Base-by-base conservation (phyloP, 1,284 basidiomycete genomes). In the Volvariella volvacea region DNA sequence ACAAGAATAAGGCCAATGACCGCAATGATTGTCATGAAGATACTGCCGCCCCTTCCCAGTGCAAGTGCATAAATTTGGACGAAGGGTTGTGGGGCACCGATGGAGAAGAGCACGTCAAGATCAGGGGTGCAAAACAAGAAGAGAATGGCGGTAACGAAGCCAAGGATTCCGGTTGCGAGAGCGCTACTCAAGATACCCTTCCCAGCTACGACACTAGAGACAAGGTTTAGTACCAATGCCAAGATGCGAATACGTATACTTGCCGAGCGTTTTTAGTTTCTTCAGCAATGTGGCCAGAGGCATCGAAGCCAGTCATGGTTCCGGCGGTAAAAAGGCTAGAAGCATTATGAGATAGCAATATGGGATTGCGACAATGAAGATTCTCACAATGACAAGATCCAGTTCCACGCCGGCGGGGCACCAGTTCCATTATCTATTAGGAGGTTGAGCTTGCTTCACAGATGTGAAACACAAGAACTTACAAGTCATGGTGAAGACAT, bases 61-160 rank as follows among this genome's bases (percentile, higher is more conserved):
- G 90, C 88, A 48, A 90, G 62, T 0, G 82, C 82, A 57, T 92
- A 92, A 10, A 92, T 71, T 51, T 83, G 82, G 6, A 92, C 90
- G 54, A 92, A 93, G 1, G 90, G 90, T 55, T 93, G 90, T 0
- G 90, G 90, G 0, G 89, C 88, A 22, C 75, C 64, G 30, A 92
- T 67, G 1, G 79, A 65, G 58, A 90, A 90, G 25, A 91, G 63
- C 0, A 74, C 75, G 50, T 88, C 74, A 48, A 90, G 70, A 53
- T 84, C 77, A 4, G 90, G 89, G 1, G 81, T 85, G 65, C 89
- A 92, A 64, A 92, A 92, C 20, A 92, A 64, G 68, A 91, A 92
- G 17, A 92, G 68, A 48, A 92, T 87, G 1, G 78, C 76, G 15
- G 86, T 83, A 38, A 74, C 65, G 56, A 92, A 89, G 1, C 86